Conservation (phyloP, 495 filamentous ascomycete species). For the Daldinia decipiens region DNA sequence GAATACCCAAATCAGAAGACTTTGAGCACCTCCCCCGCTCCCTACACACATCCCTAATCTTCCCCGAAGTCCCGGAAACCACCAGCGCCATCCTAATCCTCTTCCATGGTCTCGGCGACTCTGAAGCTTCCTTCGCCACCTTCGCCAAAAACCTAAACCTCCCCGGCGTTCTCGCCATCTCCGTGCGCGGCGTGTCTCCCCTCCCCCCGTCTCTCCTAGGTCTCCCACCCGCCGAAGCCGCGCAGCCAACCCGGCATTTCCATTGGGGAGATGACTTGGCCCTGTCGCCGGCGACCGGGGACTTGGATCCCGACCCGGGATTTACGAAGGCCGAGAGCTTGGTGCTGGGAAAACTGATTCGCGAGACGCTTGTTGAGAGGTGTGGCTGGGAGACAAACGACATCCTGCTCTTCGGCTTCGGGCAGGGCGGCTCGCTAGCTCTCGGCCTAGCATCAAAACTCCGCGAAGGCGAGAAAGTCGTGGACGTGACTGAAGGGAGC, state of each 20-base stretch:
- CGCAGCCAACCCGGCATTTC: constrained; percentile 55
- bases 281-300: constrained; percentile 69
- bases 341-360: constrained; percentile 67
- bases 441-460: constrained; percentile 65
- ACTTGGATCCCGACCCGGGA: constrained; percentile 81
- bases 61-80: constrained; percentile 55
- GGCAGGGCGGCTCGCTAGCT: constrained; percentile 86
- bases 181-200: constrained; percentile 76
- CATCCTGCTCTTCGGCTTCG: constrained; percentile 83
- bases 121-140: constrained; percentile 70
- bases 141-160: constrained; percentile 79
- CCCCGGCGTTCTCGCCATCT: constrained; percentile 80
- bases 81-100: constrained; percentile 83
- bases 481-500: constrained; percentile 33
- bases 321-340: constrained; percentile 66
- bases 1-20: constrained; percentile 52
- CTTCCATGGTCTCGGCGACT: constrained; percentile 91
- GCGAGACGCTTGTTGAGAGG: constrained; percentile 67
- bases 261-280: constrained; percentile 94
- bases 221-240: constrained; percentile 21
- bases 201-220: constrained; percentile 79
- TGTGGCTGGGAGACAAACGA: constrained; percentile 77
- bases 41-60: constrained; percentile 47
- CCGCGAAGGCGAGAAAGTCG: constrained; percentile 47
- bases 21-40: constrained; percentile 47